Evolutionary conservation across 768 basidiomycete genomes (phyloP).

Genomic region (Austroboletus festivus): DNA sequence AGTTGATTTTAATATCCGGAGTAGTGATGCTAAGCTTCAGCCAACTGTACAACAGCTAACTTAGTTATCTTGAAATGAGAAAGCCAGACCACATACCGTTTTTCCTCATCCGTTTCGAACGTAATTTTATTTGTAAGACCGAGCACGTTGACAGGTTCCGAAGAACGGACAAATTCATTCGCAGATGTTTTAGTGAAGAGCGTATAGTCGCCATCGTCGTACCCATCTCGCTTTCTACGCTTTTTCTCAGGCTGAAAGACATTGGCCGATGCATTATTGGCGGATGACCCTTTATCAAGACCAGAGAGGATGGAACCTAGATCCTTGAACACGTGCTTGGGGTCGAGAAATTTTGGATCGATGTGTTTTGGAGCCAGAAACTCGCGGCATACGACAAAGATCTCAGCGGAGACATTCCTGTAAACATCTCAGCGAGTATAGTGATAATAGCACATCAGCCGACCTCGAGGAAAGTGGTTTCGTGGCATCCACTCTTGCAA

Average conservation of each 20-base stretch:
- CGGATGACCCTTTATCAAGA: conserved; percentile 50
- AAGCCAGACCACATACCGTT: conserved; percentile 46
- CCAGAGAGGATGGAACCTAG: conserved; percentile 47
- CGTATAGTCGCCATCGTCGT: conserved; percentile 91
- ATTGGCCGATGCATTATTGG: conserved; percentile 75
- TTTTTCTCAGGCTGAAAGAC: conserved; percentile 99
- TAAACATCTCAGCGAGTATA: not conserved
- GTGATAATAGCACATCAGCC: conserved; percentile 12
- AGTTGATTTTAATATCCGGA: conserved; percentile 75
- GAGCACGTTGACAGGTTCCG: conserved; percentile 76
- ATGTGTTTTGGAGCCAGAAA: conserved; percentile 94
- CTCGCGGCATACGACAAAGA: conserved; percentile 96
- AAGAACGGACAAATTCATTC: conserved; percentile 62
- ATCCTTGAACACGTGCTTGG: conserved; percentile 97
- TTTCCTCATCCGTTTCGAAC: conserved; percentile 82
- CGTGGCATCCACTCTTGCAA: conserved; percentile 95
- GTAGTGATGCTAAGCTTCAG: conserved; percentile 67
- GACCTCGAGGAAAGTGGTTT: conserved; percentile 97
- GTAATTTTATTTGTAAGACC: conserved; percentile 75
- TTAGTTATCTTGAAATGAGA: not conserved
- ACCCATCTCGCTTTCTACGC: conserved; percentile 87
- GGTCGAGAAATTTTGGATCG: conserved; percentile 97
- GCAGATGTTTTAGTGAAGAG: conserved; percentile 75
- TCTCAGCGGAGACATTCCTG: conserved; percentile 98
- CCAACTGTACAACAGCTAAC: conserved; percentile 52